Conservation (phyloP, 352 stramenopile species). For the Blastocystis sp. region DNA sequence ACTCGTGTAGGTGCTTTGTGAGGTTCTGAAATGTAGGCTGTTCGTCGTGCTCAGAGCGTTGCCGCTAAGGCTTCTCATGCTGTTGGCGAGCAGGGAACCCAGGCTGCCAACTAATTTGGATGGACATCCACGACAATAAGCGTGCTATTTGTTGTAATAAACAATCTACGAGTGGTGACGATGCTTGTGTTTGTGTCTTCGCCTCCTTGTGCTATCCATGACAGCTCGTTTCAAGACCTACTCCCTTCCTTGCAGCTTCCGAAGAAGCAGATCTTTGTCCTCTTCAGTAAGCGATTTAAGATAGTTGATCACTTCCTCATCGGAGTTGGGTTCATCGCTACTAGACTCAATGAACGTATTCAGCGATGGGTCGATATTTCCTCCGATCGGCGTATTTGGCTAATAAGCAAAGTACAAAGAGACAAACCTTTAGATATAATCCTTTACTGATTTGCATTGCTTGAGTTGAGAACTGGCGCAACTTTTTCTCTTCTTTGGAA, state of each 20-base stretch:
- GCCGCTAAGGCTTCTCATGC: neutral
- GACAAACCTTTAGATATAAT: neutral
- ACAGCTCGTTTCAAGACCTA: neutral
- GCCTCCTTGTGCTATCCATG: neutral
- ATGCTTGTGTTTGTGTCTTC: constrained; percentile 12
- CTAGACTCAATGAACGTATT: constrained; percentile 2
- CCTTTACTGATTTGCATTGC: constrained; percentile 37
- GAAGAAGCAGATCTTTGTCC: neutral
- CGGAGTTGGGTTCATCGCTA: constrained; percentile 6
- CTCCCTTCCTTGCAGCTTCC: neutral
- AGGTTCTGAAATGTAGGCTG: neutral
- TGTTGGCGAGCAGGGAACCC: neutral
- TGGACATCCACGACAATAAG: neutral
- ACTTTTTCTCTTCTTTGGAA: neutral
- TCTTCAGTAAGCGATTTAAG: neutral
- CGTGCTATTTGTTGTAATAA: neutral
- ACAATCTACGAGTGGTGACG: neutral
- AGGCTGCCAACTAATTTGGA: neutral
- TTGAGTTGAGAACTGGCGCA: constrained; percentile 1
- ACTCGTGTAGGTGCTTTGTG: neutral
- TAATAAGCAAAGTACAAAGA: neutral
- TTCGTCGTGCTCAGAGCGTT: neutral
- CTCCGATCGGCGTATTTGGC: constrained; percentile 1
- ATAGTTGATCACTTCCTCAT: constrained; percentile 26
- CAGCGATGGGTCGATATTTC: constrained; percentile 21